Percentiles rank a stretch among this genome's conserved stretches.
phyloP scores from a whole-genome alignment of 192 early-diverging fungal genomes.

The Dissophora ornata region DNA sequence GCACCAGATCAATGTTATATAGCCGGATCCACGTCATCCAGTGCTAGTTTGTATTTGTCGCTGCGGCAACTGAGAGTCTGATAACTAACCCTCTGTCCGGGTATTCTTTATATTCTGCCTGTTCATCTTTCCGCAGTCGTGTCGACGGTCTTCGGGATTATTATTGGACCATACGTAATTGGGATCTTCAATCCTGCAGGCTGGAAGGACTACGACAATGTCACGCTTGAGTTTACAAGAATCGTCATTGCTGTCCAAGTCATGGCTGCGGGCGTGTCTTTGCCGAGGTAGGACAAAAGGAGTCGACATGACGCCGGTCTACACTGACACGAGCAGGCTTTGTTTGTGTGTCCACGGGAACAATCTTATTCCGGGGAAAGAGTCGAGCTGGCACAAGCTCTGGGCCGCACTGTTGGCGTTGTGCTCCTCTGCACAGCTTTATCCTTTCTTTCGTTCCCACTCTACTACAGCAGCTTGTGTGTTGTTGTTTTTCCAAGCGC shows the following conservation, averaged over 20 bases:
- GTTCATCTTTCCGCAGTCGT: slow-evolving; percentile 66
- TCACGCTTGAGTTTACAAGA: slow-evolving; percentile 79
- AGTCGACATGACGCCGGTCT: too few relatives aligned
- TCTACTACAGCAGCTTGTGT: too few relatives aligned
- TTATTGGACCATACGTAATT: slow-evolving; percentile 80
- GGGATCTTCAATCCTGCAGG: slow-evolving; percentile 75
- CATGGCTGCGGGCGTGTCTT: slow-evolving; percentile 85
- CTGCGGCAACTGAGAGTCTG: too few relatives aligned
- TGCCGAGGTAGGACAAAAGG: slow-evolving; percentile 71
- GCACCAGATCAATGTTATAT: too few relatives aligned
- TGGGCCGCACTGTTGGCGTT: too few relatives aligned
- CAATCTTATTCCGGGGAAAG: slow-evolving; percentile 22
- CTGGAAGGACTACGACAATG: slow-evolving; percentile 63
- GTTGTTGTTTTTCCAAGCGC: too few relatives aligned
- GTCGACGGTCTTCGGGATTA: slow-evolving; percentile 84
- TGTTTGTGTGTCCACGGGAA: slow-evolving; percentile 6
- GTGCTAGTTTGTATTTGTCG: too few relatives aligned
- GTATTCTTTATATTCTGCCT: slow-evolving; percentile 5
- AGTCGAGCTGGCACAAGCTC: background rate
- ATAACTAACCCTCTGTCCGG: background rate
- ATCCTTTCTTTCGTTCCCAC: too few relatives aligned
- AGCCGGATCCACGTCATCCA: too few relatives aligned
- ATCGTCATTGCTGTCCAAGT: slow-evolving; percentile 89
- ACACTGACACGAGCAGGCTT: background rate
- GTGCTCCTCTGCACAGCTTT: too few relatives aligned